Conservation (phyloP, 306 rosid species). For the Pachyrhizus erosus region DNA sequence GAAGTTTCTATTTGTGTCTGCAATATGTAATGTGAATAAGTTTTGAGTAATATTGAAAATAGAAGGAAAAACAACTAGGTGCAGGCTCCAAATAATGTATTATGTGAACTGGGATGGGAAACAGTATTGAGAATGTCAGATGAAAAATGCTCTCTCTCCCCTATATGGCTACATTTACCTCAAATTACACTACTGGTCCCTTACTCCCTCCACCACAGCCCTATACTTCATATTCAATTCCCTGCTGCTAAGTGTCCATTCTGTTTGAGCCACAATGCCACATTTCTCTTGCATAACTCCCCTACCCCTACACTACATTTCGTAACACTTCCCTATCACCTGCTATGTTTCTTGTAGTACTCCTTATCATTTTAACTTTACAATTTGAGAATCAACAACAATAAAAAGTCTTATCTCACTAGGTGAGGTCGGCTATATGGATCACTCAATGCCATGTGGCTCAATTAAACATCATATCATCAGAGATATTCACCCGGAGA, state of each 20-base stretch:
- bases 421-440: background rate
- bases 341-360: background rate
- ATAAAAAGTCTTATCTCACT: background rate
- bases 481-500: too few relatives aligned
- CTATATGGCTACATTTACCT: background rate
- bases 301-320: background rate
- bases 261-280: background rate
- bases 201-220: background rate
- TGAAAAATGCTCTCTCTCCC: background rate
- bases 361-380: background rate
- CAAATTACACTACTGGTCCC: background rate
- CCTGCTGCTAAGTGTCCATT: background rate
- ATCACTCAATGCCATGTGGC: background rate
- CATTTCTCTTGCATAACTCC: background rate
- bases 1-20: conserved; percentile 23
- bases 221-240: background rate
- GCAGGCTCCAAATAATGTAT: background rate
- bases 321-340: background rate
- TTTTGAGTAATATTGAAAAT: background rate
- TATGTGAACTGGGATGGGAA: background rate
- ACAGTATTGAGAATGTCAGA: background rate
- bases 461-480: too few relatives aligned
- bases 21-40: background rate
- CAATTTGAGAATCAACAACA: background rate
- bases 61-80: background rate